Evolutionary conservation across 148 eudicot species (phyloP), one percentile per base, ranked within the genome.

Genomic region (Beta vulgaris): DNA sequence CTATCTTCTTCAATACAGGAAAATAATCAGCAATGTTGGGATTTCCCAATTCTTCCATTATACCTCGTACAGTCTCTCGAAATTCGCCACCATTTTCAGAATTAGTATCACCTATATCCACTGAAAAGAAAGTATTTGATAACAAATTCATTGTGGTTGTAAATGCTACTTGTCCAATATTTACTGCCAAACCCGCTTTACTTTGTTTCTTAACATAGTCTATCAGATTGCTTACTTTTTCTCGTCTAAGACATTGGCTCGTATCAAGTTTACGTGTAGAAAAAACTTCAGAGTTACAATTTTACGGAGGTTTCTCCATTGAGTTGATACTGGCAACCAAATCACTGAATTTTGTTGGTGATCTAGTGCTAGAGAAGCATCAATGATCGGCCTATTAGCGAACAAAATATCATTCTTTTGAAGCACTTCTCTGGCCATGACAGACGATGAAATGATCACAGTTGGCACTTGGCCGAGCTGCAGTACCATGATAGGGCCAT

Each of bases 91-190:
- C 69, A 31, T 14, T 23, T 1, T 60, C 68, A 8, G 69, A 73
- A 31, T 2, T 64, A 2, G 35, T 5, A 26, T 64, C 78, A 35
- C 31, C 78, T 51, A 66, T 25, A 53, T 75, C 78, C 44, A 49
- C 78, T 9, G 71, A 65, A 26, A 74, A 74, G 26, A 74, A 63
- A 32, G 78, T 75, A 49, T 16, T 75, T 34, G 71, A 49, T 39
- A 75, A 36, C 78, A 63, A 63, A 63, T 74, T 74, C 29, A 46
- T 40, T 7, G 77, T 62, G 19, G 77, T 63, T 29, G 44, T 66
- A 12, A 75, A 75, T 1, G 71, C 63, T 36, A 60, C 78, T 39
- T 75, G 71, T 1, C 71, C 78, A 14, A 66, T 49, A 10, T 75
- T 61, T 19, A 75, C 63, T 23, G 71, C 53, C 53, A 36, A 16